Evolutionary conservation across 345 rosid species (phyloP).

Genomic region (Corymbia maculata): DNA sequence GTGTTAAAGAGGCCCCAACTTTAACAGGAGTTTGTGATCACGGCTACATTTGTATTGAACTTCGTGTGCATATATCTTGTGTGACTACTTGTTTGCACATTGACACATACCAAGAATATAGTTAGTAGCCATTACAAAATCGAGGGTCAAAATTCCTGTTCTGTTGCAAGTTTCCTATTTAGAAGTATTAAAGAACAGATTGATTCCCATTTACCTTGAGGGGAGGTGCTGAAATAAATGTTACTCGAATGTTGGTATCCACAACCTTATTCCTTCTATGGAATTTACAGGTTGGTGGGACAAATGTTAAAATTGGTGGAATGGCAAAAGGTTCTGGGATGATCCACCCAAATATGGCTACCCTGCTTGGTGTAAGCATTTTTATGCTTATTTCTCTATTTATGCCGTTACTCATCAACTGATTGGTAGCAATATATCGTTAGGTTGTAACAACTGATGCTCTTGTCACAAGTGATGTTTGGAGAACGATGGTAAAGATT

Average conservation of each 20-base stretch:
- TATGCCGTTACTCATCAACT: neutral
- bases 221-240: neutral
- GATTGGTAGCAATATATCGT: neutral
- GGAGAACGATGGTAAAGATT: conserved; percentile 84
- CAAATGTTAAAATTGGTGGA: conserved; percentile 66
- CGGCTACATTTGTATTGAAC: neutral
- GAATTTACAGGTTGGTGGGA: conserved; percentile 62
- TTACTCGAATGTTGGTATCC: neutral
- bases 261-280: neutral
- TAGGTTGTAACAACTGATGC: conserved; percentile 97
- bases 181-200: neutral
- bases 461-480: conserved; percentile 65
- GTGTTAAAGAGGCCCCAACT: neutral
- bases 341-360: conserved; percentile 99
- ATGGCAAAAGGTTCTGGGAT: conserved; percentile 99
- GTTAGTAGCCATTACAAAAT: neutral
- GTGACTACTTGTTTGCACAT: neutral
- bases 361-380: conserved; percentile 80
- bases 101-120: neutral
- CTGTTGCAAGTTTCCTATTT: neutral
- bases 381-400: neutral
- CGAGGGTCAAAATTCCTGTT: neutral
- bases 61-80: neutral
- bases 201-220: neutral
- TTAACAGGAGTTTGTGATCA: neutral